Conservation (phyloP, 768 basidiomycete genomes). For the Harrya chromipes region DNA sequence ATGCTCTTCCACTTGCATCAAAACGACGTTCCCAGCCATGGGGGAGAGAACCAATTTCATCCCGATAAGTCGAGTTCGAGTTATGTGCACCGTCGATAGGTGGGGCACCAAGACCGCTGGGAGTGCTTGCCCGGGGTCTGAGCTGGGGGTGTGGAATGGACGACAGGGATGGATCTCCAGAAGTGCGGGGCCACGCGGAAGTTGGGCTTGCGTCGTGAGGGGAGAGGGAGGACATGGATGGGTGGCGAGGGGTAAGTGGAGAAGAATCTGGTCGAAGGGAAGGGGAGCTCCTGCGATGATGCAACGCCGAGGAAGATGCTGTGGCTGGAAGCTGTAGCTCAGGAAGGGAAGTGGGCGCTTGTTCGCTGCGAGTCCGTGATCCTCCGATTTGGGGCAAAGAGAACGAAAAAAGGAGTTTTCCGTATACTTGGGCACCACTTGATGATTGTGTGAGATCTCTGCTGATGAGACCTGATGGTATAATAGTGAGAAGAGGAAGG, state of each 20-base stretch:
- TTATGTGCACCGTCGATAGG: slow-evolving; percentile 1
- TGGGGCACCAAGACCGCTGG: slow-evolving; percentile 5
- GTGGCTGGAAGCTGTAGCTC: slow-evolving; percentile 14
- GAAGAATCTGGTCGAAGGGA: slow-evolving; percentile 20
- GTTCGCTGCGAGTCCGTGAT: slow-evolving; percentile 17
- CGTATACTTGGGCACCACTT: slow-evolving; percentile 56
- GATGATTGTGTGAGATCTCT: slow-evolving; percentile 47
- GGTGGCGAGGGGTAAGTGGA: slow-evolving; percentile 12
- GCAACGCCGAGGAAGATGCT: slow-evolving; percentile 10
- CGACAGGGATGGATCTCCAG: slow-evolving; percentile 14
- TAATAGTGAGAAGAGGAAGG: slow-evolving; percentile 1
- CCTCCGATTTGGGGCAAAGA: slow-evolving; percentile 37
- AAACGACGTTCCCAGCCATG: slow-evolving; percentile 80
- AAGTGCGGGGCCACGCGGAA: slow-evolving; percentile 13
- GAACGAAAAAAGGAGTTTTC: slow-evolving; percentile 71
- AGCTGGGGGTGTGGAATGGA: slow-evolving; percentile 8
- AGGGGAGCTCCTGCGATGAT: slow-evolving; percentile 21
- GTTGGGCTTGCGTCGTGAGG: slow-evolving; percentile 10
- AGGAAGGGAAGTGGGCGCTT: slow-evolving; percentile 15
- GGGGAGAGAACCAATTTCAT: slow-evolving; percentile 64
- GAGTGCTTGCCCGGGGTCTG: slow-evolving; percentile 13
- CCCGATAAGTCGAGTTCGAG: slow-evolving; percentile 40
- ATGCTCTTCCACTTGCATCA: slow-evolving; percentile 62
- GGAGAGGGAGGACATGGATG: slow-evolving; percentile 21
- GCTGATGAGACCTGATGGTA: slow-evolving; percentile 58